These are phyloP conservation scores for Firmiana major DNA, from an alignment of 345 rosid genomes.

Conservation along the genomic window DNA sequence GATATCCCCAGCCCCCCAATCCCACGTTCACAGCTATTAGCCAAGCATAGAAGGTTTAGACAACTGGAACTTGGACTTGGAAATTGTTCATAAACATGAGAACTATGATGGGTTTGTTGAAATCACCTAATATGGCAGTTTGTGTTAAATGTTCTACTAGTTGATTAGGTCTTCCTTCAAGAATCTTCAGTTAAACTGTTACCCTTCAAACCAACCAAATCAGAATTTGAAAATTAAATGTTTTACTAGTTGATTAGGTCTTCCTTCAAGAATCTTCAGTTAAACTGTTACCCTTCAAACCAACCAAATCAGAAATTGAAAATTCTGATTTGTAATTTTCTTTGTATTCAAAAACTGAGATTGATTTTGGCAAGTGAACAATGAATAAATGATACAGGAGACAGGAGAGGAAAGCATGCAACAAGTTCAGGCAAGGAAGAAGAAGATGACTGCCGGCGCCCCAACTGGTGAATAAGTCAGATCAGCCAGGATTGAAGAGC, in stretches of 20 bases:
- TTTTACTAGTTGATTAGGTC: not conserved
- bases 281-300: not conserved
- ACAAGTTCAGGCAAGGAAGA: constrained; percentile 69
- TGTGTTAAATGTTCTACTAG: not conserved
- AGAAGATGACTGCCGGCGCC: constrained; percentile 64
- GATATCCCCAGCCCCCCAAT: not conserved
- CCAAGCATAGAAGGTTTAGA: not conserved
- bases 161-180: not conserved
- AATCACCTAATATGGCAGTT: not conserved
- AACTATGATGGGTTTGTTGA: not conserved
- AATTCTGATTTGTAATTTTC: not conserved
- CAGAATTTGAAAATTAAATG: too few relatives aligned
- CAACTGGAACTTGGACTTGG: not conserved
- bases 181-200: not conserved
- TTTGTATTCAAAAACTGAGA: not conserved
- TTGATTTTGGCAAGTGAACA: not conserved
- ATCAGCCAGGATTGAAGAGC: constrained; percentile 63
- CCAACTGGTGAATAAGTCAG: constrained; percentile 63
- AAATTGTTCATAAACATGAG: not conserved
- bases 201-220: too few relatives aligned
- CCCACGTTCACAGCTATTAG: not conserved
- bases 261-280: not conserved
- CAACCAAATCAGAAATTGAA: not conserved
- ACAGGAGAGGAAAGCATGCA: constrained; percentile 60
- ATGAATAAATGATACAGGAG: constrained; percentile 23